Evolutionary conservation across 139 green algal species (phyloP), one percentile per base, ranked within the genome.

Genomic region (Tetraselmis chui): DNA sequence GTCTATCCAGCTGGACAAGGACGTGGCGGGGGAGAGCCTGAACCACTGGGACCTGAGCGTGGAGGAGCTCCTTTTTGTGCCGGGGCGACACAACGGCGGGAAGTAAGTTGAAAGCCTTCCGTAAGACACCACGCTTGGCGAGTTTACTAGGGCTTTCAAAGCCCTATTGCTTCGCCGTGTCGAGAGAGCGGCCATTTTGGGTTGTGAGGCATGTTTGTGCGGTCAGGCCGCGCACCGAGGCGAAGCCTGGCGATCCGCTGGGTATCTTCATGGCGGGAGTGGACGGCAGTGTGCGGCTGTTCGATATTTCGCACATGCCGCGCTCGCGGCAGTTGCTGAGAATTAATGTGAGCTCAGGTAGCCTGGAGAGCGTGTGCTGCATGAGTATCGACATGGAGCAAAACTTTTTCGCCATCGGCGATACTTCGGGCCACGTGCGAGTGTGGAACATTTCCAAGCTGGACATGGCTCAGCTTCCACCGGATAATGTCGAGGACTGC

Each of bases 371-470:
- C 45, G 45, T 67, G 45, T 67, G 45, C 75, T 86, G 85, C 67
- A 45, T 84, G 30, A 82, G 87, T 28, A 59, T 28, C 0, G 81
- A 88, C 2, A 30, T 80, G 27, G 75, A 84, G 58, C 80, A 85
- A 2, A 26, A 27, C 18, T 59, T 79, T 30, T 28, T 95, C 28
- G 85, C 90, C 23, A 82, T 90, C 2, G 91, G 89, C 0, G 92
- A 95, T 86, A 94, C 85, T 26, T 79, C 83, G 0, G 93, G 93
- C 0, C 91, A 95, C 78, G 59, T 96, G 27, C 83, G 89, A 23
- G 83, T 94, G 32, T 94, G 85, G 84, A 89, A 94, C 82, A 25
- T 95, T 28, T 81, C 79, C 5, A 67, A 67, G 45, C 45, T 67
- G 45, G 45, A 67, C 45, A 67, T 67, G 45, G 45, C 45, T 18